A percentile compares a stretch with the other conserved stretches of the same genome.
phyloP scores from a whole-genome alignment of 345 rosid species.

The Ricinus communis region DNA sequence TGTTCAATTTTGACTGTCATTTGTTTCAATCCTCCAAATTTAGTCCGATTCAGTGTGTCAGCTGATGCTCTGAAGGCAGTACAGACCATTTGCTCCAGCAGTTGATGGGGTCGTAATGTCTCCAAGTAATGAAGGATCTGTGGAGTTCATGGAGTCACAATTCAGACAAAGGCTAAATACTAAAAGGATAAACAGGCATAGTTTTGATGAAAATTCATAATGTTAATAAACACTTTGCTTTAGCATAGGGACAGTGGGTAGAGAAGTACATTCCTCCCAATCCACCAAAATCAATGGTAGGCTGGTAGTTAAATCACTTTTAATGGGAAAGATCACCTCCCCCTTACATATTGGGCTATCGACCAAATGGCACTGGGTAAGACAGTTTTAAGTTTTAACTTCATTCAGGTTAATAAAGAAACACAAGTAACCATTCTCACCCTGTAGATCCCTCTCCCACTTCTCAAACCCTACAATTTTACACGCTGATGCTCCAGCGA shows the following conservation, averaged over 20 bases:
- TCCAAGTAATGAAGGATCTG: constrained; percentile 92
- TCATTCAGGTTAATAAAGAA: too few relatives aligned
- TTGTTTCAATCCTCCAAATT: constrained; percentile 66
- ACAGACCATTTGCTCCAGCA: constrained; percentile 95
- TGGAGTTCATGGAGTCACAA: constrained; percentile 22
- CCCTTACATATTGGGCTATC: background rate
- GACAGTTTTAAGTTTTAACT: too few relatives aligned
- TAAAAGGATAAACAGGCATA: background rate
- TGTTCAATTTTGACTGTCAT: constrained; percentile 72
- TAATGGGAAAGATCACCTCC: too few relatives aligned
- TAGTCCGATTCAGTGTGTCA: constrained; percentile 74
- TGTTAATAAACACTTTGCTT: background rate
- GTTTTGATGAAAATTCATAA: background rate
- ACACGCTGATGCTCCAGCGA: too few relatives aligned
- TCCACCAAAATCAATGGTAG: too few relatives aligned
- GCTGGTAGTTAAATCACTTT: too few relatives aligned
- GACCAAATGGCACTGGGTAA: background rate
- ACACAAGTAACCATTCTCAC: too few relatives aligned
- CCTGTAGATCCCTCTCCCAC: too few relatives aligned
- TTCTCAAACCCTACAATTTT: too few relatives aligned
- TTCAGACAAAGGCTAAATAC: background rate
- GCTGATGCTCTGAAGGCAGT: constrained; percentile 95
- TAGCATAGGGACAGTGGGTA: too few relatives aligned
- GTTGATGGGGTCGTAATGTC: constrained; percentile 83
- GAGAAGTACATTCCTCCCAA: too few relatives aligned